Conservation (phyloP, 352 stramenopile genomes). For the Salisapilia sapeloensis region DNA sequence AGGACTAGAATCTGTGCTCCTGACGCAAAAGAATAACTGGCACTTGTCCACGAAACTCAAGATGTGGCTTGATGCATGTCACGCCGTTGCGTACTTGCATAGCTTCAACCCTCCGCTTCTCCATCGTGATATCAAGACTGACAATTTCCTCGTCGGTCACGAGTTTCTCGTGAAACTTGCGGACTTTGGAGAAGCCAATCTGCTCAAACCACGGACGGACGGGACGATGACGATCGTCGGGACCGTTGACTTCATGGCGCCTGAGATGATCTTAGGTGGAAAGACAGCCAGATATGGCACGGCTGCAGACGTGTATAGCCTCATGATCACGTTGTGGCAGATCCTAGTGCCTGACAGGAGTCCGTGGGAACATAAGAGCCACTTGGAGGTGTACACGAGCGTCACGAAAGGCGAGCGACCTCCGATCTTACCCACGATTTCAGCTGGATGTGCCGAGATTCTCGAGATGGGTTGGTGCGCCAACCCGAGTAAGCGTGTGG, state of each 20-base stretch:
- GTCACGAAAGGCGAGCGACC: constrained; percentile 58
- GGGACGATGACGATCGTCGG: constrained; percentile 71
- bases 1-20: constrained; percentile 29
- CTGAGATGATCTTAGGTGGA: constrained; percentile 61
- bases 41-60: constrained; percentile 59
- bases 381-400: constrained; percentile 65
- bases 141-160: constrained; percentile 70
- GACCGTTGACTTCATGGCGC: constrained; percentile 77
- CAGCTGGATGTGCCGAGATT: constrained; percentile 49
- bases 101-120: constrained; percentile 65
- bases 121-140: constrained; percentile 76
- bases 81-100: constrained; percentile 67
- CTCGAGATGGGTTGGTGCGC: constrained; percentile 52
- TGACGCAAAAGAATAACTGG: constrained; percentile 33
- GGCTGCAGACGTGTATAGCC: constrained; percentile 66
- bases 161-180: constrained; percentile 67
- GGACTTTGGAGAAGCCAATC: constrained; percentile 77
- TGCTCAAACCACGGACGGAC: constrained; percentile 35
- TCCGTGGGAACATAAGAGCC: constrained; percentile 54
- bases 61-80: constrained; percentile 68
- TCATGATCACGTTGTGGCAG: constrained; percentile 80
- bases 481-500: constrained; percentile 52
- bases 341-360: constrained; percentile 66
- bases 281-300: constrained; percentile 68
- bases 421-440: constrained; percentile 46